Base-by-base conservation (phyloP, 768 basidiomycete genomes). In the Austroboletus festivus region DNA sequence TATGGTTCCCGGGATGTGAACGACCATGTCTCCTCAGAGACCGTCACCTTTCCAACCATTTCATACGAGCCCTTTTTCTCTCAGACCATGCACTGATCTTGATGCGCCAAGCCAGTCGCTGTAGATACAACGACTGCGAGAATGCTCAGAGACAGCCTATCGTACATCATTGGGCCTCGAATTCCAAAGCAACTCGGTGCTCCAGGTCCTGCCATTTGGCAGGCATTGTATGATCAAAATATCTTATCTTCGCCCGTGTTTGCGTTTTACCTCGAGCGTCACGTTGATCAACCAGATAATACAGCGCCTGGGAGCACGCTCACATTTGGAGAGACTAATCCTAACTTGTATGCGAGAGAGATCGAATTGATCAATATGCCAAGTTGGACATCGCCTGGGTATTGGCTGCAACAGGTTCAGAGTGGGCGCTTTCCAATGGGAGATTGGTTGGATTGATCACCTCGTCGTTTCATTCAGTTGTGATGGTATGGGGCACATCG, bases 141-240 rank as follows among this genome's bases (percentile, higher is more conserved):
- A 4, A 33, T 33, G 18, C 35, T 19, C 35, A 37, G 11, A 12
- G 12, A 6, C 15, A 18, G n/a, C 13, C 73, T 81, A 3, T 80
- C 83, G 1, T 87, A 87, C 15, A 80, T 89, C 55, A 71, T 90
- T 72, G 87, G 87, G 10, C 76, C 89, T 41, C 86, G 82, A 1
- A 89, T 86, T 56, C 41, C 67, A 19, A 55, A 72, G n/a, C 76
- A 88, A 42, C 75, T 86, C 0, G 69, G 70, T 16, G 82, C 83
- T 10, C 54, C 58, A 2, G 65, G 79, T 2, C 65, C 66, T 1
- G 85, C 86, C 0, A 84, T 87, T 64, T 88, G 86, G 85, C 68
- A 82, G 55, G 64, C 76, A 0, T 63, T 88, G 4, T 56, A 71
- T 7, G 61, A 67, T 18, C 58, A 53, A 24, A 69, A 70, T 38